These are phyloP conservation scores for Porogramme epimiltina DNA, from an alignment of 1,284 basidiomycete species.

Conservation along the genomic window DNA sequence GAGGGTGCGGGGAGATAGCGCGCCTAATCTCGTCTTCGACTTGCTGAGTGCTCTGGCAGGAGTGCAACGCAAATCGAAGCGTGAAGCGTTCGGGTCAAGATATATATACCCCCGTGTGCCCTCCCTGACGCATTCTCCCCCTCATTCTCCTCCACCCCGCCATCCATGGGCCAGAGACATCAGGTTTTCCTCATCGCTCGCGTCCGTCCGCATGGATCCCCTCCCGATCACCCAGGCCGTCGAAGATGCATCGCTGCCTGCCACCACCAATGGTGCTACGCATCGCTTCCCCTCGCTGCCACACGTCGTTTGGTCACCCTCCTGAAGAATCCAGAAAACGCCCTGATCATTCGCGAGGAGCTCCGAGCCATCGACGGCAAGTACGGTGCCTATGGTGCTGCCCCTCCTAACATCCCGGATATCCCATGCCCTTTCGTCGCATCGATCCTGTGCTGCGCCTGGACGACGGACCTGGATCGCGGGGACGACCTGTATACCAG, in stretches of 20 bases:
- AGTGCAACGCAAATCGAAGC: too few species aligned
- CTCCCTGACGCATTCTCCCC: too few species aligned
- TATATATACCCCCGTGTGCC: too few species aligned
- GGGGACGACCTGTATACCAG: neutral
- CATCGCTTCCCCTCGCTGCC: constrained; percentile 31
- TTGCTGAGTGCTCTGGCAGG: too few species aligned
- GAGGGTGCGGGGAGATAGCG: too few species aligned
- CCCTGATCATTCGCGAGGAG: constrained; percentile 38
- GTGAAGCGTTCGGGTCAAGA: too few species aligned
- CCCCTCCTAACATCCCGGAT: constrained; percentile 17
- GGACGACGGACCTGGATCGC: constrained; percentile 15
- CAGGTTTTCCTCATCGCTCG: constrained; percentile 42
- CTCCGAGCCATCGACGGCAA: constrained; percentile 28
- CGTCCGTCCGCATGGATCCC: constrained; percentile 26
- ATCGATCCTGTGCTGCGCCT: constrained; percentile 19
- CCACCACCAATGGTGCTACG: constrained; percentile 44
- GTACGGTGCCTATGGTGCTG: constrained; percentile 18
- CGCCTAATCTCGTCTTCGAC: too few species aligned
- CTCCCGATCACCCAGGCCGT: constrained; percentile 16
- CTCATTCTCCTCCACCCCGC: too few species aligned
- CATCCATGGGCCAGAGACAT: constrained; percentile 10
- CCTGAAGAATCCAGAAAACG: constrained; percentile 37
- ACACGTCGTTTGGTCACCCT: constrained; percentile 36
- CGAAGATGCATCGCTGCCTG: constrained; percentile 42
- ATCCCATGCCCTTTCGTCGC: constrained; percentile 35